Evolutionary conservation across 176 grass and related monocot genomes (phyloP).

Genomic region (Dactylis glomerata): DNA sequence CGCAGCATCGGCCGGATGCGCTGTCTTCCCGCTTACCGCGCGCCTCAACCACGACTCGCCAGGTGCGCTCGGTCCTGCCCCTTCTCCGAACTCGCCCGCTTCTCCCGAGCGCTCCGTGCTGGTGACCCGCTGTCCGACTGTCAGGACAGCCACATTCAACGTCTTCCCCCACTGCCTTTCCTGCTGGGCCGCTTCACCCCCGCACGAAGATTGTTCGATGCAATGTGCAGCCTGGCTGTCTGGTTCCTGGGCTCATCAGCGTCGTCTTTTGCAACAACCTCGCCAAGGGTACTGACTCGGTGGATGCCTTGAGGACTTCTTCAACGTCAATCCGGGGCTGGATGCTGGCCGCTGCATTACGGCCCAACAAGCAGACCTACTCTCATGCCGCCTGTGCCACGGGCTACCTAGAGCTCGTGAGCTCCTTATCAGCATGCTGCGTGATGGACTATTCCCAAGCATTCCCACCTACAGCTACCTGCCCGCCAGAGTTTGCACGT

Average conservation of each 20-base stretch:
- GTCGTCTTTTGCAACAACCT: slow-evolving; percentile 34
- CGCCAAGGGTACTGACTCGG: slow-evolving; percentile 14
- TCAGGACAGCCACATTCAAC: slow-evolving; percentile 29
- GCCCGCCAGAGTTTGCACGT: slow-evolving; percentile 10
- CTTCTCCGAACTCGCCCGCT: neutral
- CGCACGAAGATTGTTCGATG: slow-evolving; percentile 32
- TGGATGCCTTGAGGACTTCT: neutral
- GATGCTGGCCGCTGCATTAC: neutral
- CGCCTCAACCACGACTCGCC: neutral
- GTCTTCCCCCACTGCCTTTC: slow-evolving; percentile 15
- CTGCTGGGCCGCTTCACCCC: neutral
- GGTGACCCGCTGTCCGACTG: neutral
- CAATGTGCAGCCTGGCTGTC: slow-evolving; percentile 12
- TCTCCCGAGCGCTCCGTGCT: neutral
- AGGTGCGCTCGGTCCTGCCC: neutral
- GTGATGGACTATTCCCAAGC: slow-evolving; percentile 28
- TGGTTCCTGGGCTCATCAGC: neutral
- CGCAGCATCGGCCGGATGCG: neutral
- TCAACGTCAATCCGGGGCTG: neutral
- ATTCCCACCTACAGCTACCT: slow-evolving; percentile 18
- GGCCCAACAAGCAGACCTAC: slow-evolving; percentile 25
- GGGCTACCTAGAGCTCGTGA: neutral
- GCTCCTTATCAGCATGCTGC: slow-evolving; percentile 24
- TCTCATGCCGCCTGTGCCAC: slow-evolving; percentile 2
- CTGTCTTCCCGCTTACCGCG: neutral